These are phyloP conservation scores for Diplodia mutila DNA, from an alignment of 2,329 filamentous ascomycete species.

Conservation along the genomic window DNA sequence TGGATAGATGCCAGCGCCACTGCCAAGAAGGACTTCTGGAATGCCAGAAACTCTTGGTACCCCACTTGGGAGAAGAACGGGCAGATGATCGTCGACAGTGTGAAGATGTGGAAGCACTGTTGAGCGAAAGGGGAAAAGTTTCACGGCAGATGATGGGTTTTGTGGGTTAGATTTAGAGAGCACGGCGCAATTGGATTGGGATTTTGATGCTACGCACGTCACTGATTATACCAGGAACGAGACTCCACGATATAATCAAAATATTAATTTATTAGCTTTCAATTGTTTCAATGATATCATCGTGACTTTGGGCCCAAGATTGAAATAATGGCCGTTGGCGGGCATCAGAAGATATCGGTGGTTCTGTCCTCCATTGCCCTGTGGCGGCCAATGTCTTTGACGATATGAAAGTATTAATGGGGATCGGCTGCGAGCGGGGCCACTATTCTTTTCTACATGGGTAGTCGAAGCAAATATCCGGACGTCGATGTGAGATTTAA, in stretches of 20 bases:
- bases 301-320: too few relatives aligned
- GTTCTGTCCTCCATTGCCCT: too few relatives aligned
- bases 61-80: constrained; percentile 29
- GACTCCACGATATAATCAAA: not conserved
- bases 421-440: too few relatives aligned
- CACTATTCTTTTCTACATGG: too few relatives aligned
- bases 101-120: constrained; percentile 31
- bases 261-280: not conserved
- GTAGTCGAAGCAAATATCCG: too few relatives aligned
- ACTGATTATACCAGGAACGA: not conserved
- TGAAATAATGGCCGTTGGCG: too few relatives aligned
- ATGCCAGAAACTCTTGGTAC: constrained; percentile 20
- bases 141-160: constrained; percentile 29
- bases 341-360: too few relatives aligned
- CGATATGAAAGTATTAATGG: too few relatives aligned
- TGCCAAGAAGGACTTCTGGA: constrained; percentile 26
- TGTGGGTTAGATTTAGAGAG: constrained; percentile 15
- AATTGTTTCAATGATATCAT: not conserved
- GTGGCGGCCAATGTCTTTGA: too few relatives aligned
- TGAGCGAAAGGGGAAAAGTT: not conserved
- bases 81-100: constrained; percentile 30
- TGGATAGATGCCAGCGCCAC: constrained; percentile 25
- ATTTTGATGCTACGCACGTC: not conserved
- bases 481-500: too few relatives aligned
- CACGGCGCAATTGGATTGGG: constrained; percentile 43